Conservation (phyloP, 1,139 yeast genomes). For the Yamadazyma songkhlaensis region DNA sequence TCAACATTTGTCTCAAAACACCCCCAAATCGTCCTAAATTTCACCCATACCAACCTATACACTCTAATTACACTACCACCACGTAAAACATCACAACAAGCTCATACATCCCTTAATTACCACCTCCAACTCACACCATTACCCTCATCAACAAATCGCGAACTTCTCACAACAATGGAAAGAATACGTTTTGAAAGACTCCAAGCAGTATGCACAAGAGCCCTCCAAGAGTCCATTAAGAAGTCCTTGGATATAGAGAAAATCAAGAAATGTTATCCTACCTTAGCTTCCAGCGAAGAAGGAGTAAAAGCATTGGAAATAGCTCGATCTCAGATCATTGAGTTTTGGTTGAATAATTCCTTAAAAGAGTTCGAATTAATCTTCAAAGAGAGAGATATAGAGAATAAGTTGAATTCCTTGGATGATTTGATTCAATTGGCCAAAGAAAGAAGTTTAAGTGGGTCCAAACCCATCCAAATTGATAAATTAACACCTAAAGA, state of each 20-base stretch:
- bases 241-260: constrained; percentile 60
- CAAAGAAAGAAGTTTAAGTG: constrained; percentile 23
- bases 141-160: no score
- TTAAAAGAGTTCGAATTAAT: constrained; percentile 64
- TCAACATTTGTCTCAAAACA: no score
- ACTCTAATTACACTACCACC: no score
- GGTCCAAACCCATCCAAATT: constrained; percentile 24
- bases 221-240: constrained; percentile 62
- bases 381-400: constrained; percentile 59
- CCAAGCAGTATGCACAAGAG: constrained; percentile 56
- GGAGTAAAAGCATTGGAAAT: constrained; percentile 53
- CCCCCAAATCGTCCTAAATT: no score
- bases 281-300: constrained; percentile 44
- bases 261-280: constrained; percentile 65
- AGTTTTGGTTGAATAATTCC: constrained; percentile 60
- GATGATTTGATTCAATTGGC: constrained; percentile 67
- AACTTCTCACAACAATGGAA: not conserved
- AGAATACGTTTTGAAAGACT: constrained; percentile 53
- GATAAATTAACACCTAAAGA: constrained; percentile 33
- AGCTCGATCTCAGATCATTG: constrained; percentile 59
- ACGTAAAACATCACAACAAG: no score
- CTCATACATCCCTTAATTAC: no score
- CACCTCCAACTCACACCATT: no score
- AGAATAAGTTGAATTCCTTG: constrained; percentile 55
- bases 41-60: no score